These are phyloP conservation scores for Rubus idaeus DNA, from an alignment of 306 rosid genomes.

Conservation along the genomic window DNA sequence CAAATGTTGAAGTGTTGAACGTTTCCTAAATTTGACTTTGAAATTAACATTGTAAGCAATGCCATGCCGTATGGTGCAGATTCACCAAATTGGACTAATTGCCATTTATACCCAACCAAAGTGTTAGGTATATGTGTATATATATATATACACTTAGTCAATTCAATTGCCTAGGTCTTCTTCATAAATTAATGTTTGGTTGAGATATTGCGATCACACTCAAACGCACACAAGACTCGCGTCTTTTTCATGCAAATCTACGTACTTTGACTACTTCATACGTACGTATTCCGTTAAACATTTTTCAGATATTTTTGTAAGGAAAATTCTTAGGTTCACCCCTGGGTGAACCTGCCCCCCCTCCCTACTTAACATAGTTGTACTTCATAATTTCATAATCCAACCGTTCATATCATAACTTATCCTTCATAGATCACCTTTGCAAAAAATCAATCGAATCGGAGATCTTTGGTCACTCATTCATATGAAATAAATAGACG, in stretches of 20 bases:
- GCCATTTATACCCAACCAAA: neutral
- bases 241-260: constrained; percentile 42
- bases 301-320: no score
- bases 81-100: constrained; percentile 39
- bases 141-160: neutral
- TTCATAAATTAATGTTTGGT: neutral
- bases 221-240: constrained; percentile 7
- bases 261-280: constrained; percentile 5
- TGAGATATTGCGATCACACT: neutral
- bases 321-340: no score
- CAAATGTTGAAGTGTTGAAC: constrained; percentile 14
- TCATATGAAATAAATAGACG: no score
- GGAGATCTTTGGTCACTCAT: no score
- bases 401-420: no score
- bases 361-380: no score
- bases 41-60: constrained; percentile 20
- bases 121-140: neutral
- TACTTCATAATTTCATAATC: no score
- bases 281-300: no score
- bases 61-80: constrained; percentile 34
- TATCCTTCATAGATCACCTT: no score
- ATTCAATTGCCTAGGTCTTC: neutral
- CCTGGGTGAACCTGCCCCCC: no score
- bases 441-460: no score
- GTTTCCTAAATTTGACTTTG: constrained; percentile 39